phyloP scores from a whole-genome alignment of 208 protist genomes.

The Endotrypanum monterogeii region DNA sequence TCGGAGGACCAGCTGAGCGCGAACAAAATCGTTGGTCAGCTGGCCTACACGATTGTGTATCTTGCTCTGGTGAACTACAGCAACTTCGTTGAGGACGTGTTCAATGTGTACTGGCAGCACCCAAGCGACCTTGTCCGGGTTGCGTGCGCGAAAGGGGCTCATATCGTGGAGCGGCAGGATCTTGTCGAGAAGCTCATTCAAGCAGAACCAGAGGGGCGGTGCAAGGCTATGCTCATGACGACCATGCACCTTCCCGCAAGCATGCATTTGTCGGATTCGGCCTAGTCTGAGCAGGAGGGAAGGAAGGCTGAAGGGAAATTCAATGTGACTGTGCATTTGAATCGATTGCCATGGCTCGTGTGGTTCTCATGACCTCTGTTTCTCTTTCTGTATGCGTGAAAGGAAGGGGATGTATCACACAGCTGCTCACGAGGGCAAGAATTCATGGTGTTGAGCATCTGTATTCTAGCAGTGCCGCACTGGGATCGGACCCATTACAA shows the following conservation, averaged over 20 bases:
- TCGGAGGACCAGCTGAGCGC: slow-evolving; percentile 81
- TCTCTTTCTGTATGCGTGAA: not conserved
- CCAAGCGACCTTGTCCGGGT: slow-evolving; percentile 85
- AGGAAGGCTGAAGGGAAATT: not conserved
- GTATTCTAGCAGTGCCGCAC: not conserved
- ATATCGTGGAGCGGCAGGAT: slow-evolving; percentile 73
- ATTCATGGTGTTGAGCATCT: not conserved
- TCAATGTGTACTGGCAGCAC: slow-evolving; percentile 68
- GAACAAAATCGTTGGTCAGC: slow-evolving; percentile 85
- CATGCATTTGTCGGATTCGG: not conserved
- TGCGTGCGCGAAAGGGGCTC: slow-evolving; percentile 84
- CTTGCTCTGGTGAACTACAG: slow-evolving; percentile 79
- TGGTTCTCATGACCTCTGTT: not conserved
- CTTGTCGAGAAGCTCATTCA: slow-evolving; percentile 71
- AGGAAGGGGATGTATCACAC: not conserved
- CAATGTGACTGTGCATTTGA: not conserved
- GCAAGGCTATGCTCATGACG: slow-evolving; percentile 66
- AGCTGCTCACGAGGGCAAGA: not conserved
- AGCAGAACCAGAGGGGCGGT: slow-evolving; percentile 74
- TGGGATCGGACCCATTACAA: not conserved
- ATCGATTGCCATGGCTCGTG: not conserved
- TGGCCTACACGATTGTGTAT: slow-evolving; percentile 91
- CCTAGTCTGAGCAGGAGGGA: not conserved
- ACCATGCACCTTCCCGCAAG: slow-evolving; percentile 44
- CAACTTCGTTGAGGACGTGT: slow-evolving; percentile 82